Evolutionary conservation across 1,284 basidiomycete genomes (phyloP).

Genomic region (Lentinus polychrous): DNA sequence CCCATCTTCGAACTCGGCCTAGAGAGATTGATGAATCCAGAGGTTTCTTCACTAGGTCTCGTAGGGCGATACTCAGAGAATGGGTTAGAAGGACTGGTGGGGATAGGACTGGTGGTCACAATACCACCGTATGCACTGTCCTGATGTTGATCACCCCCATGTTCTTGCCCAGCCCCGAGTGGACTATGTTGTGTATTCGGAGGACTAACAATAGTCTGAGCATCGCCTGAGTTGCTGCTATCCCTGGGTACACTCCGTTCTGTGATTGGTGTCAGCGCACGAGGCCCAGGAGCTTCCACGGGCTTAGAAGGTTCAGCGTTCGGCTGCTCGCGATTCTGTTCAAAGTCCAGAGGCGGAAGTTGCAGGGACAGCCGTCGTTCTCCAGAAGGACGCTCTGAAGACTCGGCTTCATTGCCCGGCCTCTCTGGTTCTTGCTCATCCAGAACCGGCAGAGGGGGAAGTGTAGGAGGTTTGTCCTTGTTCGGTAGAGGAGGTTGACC

Average conservation of each 20-base stretch:
- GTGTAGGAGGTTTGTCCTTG: constrained; percentile 15
- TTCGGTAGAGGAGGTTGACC: constrained; percentile 10
- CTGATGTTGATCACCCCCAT: not conserved
- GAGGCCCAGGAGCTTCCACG: constrained; percentile 10
- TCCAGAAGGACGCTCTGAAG: not conserved
- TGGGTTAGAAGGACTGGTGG: constrained; percentile 11
- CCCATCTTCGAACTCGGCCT: constrained; percentile 31
- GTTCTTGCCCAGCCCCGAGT: constrained; percentile 6
- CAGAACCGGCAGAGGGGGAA: constrained; percentile 21
- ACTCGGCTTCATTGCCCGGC: not conserved
- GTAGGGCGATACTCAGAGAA: constrained; percentile 9
- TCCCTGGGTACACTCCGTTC: constrained; percentile 22
- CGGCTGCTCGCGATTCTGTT: constrained; percentile 7
- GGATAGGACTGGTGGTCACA: constrained; percentile 18
- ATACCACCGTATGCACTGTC: constrained; percentile 10
- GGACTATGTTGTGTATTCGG: not conserved
- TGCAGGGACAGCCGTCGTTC: constrained; percentile 17
- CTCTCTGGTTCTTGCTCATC: not conserved
- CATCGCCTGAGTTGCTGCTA: constrained; percentile 18
- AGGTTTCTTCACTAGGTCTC: constrained; percentile 19
- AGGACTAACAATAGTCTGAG: not conserved
- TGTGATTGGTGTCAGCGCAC: constrained; percentile 27
- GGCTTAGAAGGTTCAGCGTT: constrained; percentile 7
- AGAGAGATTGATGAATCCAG: constrained; percentile 11
- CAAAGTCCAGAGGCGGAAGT: constrained; percentile 29